phyloP scores from a whole-genome alignment of 2,329 filamentous ascomycete genomes.

The Volutella citrinella region DNA sequence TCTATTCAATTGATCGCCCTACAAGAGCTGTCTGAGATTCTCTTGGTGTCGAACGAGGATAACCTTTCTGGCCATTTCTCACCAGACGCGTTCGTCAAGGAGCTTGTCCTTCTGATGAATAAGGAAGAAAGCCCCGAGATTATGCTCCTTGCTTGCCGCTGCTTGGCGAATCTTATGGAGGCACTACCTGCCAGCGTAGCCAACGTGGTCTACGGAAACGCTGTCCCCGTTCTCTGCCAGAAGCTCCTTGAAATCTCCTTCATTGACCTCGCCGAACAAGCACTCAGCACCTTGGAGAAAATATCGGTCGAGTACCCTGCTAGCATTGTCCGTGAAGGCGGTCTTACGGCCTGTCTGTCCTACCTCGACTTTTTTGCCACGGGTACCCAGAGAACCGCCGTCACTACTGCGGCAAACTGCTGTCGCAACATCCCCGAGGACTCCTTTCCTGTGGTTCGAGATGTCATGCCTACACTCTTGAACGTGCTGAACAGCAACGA shows the following conservation, averaged over 20 bases:
- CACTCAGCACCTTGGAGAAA: constrained; percentile 93
- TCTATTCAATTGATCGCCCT: constrained; percentile 88
- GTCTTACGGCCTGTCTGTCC: constrained; percentile 89
- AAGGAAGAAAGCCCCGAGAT: constrained; percentile 95
- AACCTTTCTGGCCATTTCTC: constrained; percentile 94
- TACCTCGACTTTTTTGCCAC: constrained; percentile 98
- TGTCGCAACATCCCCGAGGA: constrained; percentile 95
- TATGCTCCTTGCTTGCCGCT: constrained; percentile 94
- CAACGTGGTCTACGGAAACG: constrained; percentile 96
- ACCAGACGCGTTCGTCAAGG: constrained; percentile 91
- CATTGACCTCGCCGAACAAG: constrained; percentile 96
- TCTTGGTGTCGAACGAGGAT: constrained; percentile 94
- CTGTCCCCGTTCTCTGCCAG: constrained; percentile 89
- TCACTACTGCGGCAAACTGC: constrained; percentile 96
- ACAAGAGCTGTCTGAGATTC: constrained; percentile 87
- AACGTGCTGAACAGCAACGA: constrained; percentile 90
- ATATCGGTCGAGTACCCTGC: constrained; percentile 95
- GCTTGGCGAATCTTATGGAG: constrained; percentile 96
- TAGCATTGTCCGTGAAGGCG: constrained; percentile 92
- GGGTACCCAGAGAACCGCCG: constrained; percentile 91
- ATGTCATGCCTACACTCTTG: constrained; percentile 94
- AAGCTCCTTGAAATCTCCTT: constrained; percentile 95
- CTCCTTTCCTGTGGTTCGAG: constrained; percentile 84
- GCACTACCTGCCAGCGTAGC: constrained; percentile 88
- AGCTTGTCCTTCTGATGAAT: constrained; percentile 88